Evolutionary conservation across 352 stramenopile genomes (phyloP).

Genomic region (Pythium coloratum): DNA sequence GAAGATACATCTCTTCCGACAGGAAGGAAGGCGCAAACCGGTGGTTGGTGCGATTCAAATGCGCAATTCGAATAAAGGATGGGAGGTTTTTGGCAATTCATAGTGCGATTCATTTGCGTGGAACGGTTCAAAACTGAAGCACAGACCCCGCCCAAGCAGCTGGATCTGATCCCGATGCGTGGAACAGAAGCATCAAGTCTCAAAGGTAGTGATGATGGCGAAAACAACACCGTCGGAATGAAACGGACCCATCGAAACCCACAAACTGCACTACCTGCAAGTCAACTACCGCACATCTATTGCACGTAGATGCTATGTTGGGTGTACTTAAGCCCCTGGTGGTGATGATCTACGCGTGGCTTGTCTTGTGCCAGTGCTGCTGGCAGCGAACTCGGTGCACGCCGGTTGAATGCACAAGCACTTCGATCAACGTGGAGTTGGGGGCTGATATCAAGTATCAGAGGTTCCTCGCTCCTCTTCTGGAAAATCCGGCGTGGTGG

Average conservation of each 20-base stretch:
- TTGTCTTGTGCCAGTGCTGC: too few relatives aligned
- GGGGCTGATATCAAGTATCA: neutral
- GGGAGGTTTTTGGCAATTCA: slow-evolving; percentile 4
- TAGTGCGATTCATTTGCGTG: slow-evolving; percentile 15
- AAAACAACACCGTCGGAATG: slow-evolving; percentile 24
- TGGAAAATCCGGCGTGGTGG: slow-evolving; percentile 8
- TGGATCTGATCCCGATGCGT: neutral
- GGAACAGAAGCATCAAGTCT: slow-evolving; percentile 4
- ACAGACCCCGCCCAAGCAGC: neutral
- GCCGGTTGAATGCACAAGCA: slow-evolving; percentile 2
- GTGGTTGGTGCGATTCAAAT: slow-evolving; percentile 10
- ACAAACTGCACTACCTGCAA: too few relatives aligned
- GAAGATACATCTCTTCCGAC: slow-evolving; percentile 23
- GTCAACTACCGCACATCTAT: neutral
- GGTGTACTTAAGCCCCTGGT: neutral
- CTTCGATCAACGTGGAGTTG: neutral
- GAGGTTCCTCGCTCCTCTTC: slow-evolving; percentile 1
- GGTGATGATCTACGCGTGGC: neutral
- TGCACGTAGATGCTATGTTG: neutral
- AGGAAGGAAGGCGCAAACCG: neutral
- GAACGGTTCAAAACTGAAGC: slow-evolving; percentile 21
- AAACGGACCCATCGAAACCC: neutral
- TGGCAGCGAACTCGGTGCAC: neutral
- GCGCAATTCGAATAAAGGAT: slow-evolving; percentile 21
- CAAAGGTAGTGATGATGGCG: slow-evolving; percentile 21